Percentiles rank a stretch among this genome's conserved stretches.
Conservation (phyloP, 1,284 basidiomycete genomes). For the Coniophora puteana region DNA sequence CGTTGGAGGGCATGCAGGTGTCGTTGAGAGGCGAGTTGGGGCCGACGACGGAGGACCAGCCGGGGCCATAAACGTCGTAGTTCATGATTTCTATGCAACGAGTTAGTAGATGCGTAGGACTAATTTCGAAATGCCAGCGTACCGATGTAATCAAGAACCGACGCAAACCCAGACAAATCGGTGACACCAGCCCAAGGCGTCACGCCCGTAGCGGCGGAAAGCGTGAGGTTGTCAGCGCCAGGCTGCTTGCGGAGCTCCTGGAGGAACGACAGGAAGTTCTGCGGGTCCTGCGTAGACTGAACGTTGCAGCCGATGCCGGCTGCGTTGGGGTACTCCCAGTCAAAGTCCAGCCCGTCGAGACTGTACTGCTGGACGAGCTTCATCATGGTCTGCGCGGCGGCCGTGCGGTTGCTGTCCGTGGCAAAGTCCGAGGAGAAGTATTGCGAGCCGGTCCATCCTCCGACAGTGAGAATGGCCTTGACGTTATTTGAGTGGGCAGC, state of each 20-base stretch:
- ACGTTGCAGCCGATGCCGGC: constrained; percentile 75
- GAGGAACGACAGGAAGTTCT: constrained; percentile 73
- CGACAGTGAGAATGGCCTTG: constrained; percentile 75
- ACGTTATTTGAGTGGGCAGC: constrained; percentile 55
- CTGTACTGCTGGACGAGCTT: constrained; percentile 59
- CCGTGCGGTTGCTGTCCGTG: constrained; percentile 53
- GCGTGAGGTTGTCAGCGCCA: constrained; percentile 52
- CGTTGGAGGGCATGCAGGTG: constrained; percentile 57
- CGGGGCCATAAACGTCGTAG: constrained; percentile 73
- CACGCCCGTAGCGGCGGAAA: constrained; percentile 73
- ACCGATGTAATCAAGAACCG: constrained; percentile 73
- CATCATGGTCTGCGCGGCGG: constrained; percentile 65
- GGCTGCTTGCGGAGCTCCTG: constrained; percentile 63
- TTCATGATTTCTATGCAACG: constrained; percentile 63
- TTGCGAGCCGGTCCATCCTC: constrained; percentile 82
- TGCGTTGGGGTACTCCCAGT: constrained; percentile 84
- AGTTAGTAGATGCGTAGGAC: constrained; percentile 17
- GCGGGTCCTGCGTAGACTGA: constrained; percentile 60
- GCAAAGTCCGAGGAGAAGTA: constrained; percentile 78
- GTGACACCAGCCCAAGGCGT: constrained; percentile 61
- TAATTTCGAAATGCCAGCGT: constrained; percentile 14
- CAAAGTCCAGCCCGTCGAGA: constrained; percentile 85
- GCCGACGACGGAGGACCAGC: constrained; percentile 50
- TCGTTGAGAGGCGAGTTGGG: constrained; percentile 85
- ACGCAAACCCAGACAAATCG: constrained; percentile 68